Base-by-base conservation (phyloP, 2,329 filamentous ascomycete genomes). In the Neofusicoccum parvum region DNA sequence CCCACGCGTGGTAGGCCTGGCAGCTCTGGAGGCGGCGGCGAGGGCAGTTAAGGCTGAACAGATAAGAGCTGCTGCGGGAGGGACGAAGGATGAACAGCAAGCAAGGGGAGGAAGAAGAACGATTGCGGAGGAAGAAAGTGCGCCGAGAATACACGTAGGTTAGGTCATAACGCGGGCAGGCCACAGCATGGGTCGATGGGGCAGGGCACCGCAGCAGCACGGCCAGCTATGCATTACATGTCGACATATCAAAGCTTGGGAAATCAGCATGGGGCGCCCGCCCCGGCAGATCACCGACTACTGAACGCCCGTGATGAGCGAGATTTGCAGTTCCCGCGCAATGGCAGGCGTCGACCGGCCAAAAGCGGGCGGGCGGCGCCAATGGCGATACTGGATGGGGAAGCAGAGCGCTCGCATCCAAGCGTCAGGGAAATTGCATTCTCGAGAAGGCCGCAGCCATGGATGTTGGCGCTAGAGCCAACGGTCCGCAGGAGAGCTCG, bases 61-160 rank as follows among this genome's bases (percentile, higher is more conserved):
- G 54, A 59, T 59, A 45, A 59, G 54, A 46, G 56, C 36, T 46
- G 54, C 39, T 32, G 41, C 17, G 23, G 41, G 23, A 60, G 58
- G 11, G 56, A 11, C 68, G 15, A 75, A 66, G 65, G 70, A 74
- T 27, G 75, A 62, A 39, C 72, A 37, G 46, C 77, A 69, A 32
- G 69, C 70, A 59, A 76, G 66, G 67, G 66, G 48, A 72, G 64
- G 46, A 73, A 37, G 32, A 76, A 68, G 62, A 69, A 68, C 51
- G 72, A 72, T 14, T 70, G 73, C 75, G 77, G 77, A 51, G 46
- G 14, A 6, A 51, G 56, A 39, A 49, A 43, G 43, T 45, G 56
- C 41, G 27, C 27, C 41, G 32, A 59, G 53, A 43, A 43, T 32
- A 58, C 43, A 58, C 34, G 59, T 49, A 48, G 23, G 62, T 43